A percentile compares a stretch with the other conserved stretches of the same genome.
Conservation (phyloP, 371 early-diverging fungal genomes). For the Mucor velutinosus region DNA sequence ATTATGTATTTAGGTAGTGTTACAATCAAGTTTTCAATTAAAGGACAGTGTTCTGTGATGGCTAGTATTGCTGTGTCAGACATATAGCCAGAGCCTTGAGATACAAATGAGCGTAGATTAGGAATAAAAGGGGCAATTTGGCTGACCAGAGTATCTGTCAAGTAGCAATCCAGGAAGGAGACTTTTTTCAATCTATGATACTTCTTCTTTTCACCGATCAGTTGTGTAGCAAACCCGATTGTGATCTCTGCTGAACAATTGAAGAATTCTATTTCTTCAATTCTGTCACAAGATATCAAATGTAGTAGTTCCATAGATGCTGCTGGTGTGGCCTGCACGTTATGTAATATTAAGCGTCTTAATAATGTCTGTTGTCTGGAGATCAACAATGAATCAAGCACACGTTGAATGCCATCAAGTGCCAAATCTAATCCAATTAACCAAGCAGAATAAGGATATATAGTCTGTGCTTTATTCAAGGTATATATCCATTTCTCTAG, state of each 20-base stretch:
- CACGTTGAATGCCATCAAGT: not conserved
- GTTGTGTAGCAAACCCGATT: not conserved
- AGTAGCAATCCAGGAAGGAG: conserved; percentile 1
- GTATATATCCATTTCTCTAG: not conserved
- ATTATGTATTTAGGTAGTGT: conserved; percentile 18
- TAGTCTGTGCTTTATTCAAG: not conserved
- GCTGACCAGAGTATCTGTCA: not conserved
- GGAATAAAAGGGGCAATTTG: not conserved
- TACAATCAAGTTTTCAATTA: conserved; percentile 12
- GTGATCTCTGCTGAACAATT: not conserved
- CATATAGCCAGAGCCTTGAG: conserved; percentile 16
- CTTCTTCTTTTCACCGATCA: not conserved
- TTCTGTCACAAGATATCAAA: not conserved
- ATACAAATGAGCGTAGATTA: not conserved
- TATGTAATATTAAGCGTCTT: not conserved
- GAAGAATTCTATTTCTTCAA: not conserved
- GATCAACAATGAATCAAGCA: not conserved
- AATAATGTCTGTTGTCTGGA: not conserved
- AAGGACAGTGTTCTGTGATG: conserved; percentile 13
- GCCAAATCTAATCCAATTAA: not conserved
- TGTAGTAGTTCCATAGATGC: not conserved
- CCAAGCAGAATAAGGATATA: conserved; percentile 3
- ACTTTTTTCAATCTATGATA: not conserved
- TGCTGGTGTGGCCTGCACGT: not conserved
- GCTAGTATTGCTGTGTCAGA: conserved; percentile 16